phyloP scores from a whole-genome alignment of 306 rosid genomes.

The Lathyrus sativus region DNA sequence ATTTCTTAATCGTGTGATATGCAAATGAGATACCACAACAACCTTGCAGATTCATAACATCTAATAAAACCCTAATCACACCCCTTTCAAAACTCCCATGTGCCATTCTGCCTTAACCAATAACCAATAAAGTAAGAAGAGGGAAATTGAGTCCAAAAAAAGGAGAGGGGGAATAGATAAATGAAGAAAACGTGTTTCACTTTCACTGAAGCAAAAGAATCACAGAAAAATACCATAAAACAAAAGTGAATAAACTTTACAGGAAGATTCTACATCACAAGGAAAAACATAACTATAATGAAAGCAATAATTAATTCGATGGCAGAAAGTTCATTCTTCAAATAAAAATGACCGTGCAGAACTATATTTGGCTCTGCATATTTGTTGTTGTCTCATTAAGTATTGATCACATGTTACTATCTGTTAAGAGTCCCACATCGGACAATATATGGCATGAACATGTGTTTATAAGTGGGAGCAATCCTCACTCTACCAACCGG shows the following conservation, averaged over 20 bases:
- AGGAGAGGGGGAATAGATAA: not conserved
- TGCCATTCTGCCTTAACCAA: conserved; percentile 10
- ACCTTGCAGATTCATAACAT: not conserved
- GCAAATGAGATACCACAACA: not conserved
- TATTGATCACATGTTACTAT: conserved; percentile 5
- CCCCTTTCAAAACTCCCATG: conserved; percentile 12
- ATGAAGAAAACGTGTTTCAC: conserved; percentile 14
- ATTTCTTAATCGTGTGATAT: conserved; percentile 2
- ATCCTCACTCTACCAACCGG: too few relatives aligned
- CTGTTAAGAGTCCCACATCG: too few relatives aligned
- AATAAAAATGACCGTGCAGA: not conserved
- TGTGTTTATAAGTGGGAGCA: too few relatives aligned
- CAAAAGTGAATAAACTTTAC: conserved; percentile 5
- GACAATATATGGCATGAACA: too few relatives aligned
- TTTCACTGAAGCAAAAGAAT: conserved; percentile 12
- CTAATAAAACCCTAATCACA: not conserved
- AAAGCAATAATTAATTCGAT: not conserved
- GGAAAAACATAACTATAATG: conserved; percentile 1
- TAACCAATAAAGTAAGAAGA: conserved; percentile 3
- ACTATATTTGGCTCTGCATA: not conserved
- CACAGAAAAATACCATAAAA: conserved; percentile 17
- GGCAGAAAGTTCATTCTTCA: conserved; percentile 17
- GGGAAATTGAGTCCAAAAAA: too few relatives aligned
- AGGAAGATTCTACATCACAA: conserved; percentile 1
- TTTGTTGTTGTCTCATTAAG: conserved; percentile 20